Conservation (phyloP, 2,329 filamentous ascomycete genomes). For the Colletotrichum lupini region DNA sequence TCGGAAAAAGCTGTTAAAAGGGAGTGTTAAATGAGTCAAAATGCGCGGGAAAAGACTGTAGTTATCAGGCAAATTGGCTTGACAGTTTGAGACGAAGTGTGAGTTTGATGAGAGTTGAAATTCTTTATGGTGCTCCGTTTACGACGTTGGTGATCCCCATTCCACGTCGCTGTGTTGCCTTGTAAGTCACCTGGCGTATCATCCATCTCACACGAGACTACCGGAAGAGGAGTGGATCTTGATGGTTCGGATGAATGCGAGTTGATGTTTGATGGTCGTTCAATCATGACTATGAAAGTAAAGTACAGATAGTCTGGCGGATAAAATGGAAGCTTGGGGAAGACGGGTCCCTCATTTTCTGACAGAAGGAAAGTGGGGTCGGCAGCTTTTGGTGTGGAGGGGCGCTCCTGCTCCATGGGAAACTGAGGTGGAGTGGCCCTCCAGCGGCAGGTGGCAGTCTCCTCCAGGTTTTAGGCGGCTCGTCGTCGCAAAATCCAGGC, state of each 20-base stretch:
- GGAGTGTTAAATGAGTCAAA: not conserved
- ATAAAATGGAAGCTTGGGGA: not conserved
- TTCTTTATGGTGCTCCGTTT: not conserved
- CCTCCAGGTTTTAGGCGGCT: not conserved
- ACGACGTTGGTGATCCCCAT: not conserved
- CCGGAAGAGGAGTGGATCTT: not conserved
- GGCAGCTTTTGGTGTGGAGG: not conserved
- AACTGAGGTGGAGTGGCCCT: not conserved
- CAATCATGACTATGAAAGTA: not conserved
- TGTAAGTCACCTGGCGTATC: too few species aligned
- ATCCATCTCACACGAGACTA: not conserved
- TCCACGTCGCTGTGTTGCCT: not conserved
- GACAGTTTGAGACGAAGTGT: not conserved
- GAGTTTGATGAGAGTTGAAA: not conserved
- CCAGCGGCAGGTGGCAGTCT: not conserved
- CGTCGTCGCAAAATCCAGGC: conserved; percentile 9
- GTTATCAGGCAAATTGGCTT: not conserved
- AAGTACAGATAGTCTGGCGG: not conserved
- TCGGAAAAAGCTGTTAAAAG: not conserved
- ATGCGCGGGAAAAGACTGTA: not conserved
- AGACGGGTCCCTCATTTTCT: not conserved
- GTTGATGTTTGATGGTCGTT: not conserved
- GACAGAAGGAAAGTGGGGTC: not conserved
- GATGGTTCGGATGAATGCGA: not conserved
- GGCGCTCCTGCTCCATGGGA: not conserved